Evolutionary conservation across 768 basidiomycete genomes (phyloP).

Genomic region (Trametes villosa): DNA sequence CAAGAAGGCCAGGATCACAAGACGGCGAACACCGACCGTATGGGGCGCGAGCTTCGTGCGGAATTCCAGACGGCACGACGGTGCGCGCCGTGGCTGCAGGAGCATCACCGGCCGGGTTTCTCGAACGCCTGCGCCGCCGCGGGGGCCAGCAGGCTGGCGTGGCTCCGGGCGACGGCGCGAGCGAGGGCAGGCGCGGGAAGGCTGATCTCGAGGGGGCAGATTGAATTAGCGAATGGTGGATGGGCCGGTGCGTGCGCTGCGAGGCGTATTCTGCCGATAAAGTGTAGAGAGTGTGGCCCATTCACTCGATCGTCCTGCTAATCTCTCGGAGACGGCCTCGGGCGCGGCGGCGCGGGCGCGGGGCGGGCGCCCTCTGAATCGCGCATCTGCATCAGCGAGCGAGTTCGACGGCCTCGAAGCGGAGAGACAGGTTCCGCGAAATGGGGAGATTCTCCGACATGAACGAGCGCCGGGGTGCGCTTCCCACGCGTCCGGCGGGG

Average conservation of each 20-base stretch:
- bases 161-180: neutral
- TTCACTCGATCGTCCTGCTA: slow-evolving; percentile 22
- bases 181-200: neutral
- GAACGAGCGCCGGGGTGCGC: neutral
- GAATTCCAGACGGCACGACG: neutral
- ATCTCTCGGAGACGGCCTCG: slow-evolving; percentile 3
- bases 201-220: neutral
- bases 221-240: neutral
- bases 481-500: slow-evolving; percentile 7
- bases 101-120: neutral
- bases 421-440: slow-evolving; percentile 3
- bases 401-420: neutral
- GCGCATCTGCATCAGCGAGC: neutral
- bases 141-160: neutral
- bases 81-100: slow-evolving; percentile 1
- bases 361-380: neutral
- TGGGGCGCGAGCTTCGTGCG: slow-evolving; percentile 12
- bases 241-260: slow-evolving; percentile 3
- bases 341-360: neutral
- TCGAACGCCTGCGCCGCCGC: neutral
- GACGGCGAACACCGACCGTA: slow-evolving; percentile 22
- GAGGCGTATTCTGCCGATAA: slow-evolving; percentile 16
- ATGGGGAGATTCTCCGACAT: slow-evolving; percentile 3
- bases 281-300: neutral
- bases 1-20: slow-evolving; percentile 23